Conservation (phyloP, 148 eudicot genomes). For the Fagopyrum homotropicum region DNA sequence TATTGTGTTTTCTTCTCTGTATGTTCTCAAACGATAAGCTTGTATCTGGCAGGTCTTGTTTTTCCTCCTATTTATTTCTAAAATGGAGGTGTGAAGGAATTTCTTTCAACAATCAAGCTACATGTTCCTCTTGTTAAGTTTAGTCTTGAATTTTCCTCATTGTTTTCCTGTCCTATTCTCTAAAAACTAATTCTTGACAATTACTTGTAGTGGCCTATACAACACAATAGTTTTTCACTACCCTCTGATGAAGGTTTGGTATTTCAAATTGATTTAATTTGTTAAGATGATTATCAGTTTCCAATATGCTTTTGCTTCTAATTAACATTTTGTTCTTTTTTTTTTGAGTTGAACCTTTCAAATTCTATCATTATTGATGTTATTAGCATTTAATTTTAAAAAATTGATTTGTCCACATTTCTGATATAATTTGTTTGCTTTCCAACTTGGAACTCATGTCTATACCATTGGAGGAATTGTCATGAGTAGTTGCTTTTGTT, state of each 20-base stretch:
- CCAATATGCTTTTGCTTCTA: no score
- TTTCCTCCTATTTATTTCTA: no score
- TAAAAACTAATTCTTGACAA: background rate
- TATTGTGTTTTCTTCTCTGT: no score
- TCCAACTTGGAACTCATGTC: constrained; percentile 37
- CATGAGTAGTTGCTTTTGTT: constrained; percentile 93
- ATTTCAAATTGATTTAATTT: no score
- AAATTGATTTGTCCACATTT: background rate
- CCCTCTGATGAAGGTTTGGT: no score
- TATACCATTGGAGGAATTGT: constrained; percentile 88
- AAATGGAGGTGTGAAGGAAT: no score
- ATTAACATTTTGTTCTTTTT: background rate
- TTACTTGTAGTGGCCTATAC: background rate
- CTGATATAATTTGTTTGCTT: background rate
- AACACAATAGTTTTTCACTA: no score
- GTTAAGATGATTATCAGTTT: no score
- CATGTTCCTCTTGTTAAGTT: no score
- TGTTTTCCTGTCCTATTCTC: no score
- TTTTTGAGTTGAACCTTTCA: background rate
- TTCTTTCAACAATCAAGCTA: background rate
- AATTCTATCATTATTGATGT: background rate
- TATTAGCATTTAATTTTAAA: background rate
- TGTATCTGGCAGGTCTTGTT: constrained; percentile 4
- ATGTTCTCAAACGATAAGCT: no score
- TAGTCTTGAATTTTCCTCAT: no score